These are phyloP conservation scores for Geotrichum phurueaensis DNA, from an alignment of 1,139 yeast species.

Conservation along the genomic window DNA sequence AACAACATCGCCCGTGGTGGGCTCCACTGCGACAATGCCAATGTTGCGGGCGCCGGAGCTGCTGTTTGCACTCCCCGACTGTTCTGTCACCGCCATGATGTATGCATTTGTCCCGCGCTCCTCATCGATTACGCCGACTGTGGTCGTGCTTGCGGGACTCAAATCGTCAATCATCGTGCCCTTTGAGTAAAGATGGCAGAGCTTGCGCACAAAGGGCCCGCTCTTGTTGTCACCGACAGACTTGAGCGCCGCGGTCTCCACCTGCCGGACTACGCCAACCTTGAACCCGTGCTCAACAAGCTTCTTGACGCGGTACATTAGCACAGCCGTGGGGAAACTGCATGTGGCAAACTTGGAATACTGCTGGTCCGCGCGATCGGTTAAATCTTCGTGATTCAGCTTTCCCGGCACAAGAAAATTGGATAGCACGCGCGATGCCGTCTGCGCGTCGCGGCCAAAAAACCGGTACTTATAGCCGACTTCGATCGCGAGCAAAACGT, in stretches of 20 bases:
- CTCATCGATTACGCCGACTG: slow-evolving; percentile 9
- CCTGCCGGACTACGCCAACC: slow-evolving; percentile 83
- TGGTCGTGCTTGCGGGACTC: slow-evolving; percentile 1
- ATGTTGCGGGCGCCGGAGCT: slow-evolving; percentile 29
- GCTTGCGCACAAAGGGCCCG: slow-evolving; percentile 59
- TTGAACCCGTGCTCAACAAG: slow-evolving; percentile 40
- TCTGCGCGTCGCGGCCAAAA: slow-evolving; percentile 75
- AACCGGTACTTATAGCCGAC: slow-evolving; percentile 89
- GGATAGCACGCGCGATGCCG: slow-evolving; percentile 59
- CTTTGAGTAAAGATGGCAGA: slow-evolving; percentile 70
- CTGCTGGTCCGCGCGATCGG: background rate
- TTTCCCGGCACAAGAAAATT: slow-evolving; percentile 59
- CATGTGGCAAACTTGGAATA: slow-evolving; percentile 71
- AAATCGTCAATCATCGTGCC: slow-evolving; percentile 74
- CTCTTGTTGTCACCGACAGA: slow-evolving; percentile 41
- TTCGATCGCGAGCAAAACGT: slow-evolving; percentile 70
- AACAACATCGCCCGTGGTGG: slow-evolving; percentile 71
- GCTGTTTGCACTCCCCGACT: slow-evolving; percentile 17
- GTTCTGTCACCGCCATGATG: slow-evolving; percentile 2
- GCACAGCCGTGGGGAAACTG: slow-evolving; percentile 71
- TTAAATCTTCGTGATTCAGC: slow-evolving; percentile 31
- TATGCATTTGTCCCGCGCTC: slow-evolving; percentile 24
- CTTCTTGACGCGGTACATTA: slow-evolving; percentile 64
- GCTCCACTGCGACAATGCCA: slow-evolving; percentile 62
- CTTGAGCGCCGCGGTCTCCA: slow-evolving; percentile 74